Conservation (phyloP, 176 grass and related monocot genomes). For the Zizania latifolia region DNA sequence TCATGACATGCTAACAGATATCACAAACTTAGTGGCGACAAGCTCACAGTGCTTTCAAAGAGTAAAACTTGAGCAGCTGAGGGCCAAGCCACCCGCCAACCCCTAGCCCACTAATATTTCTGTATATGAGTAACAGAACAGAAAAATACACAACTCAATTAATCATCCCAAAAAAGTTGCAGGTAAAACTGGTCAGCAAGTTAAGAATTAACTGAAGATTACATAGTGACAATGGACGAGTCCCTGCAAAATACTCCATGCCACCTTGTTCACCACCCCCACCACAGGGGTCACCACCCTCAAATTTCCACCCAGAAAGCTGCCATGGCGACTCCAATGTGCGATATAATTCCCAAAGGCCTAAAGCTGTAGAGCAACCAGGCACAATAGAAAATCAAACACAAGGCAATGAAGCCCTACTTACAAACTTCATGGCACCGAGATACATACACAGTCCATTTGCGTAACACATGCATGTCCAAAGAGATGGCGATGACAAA, state of each 20-base stretch:
- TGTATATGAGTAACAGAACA: slow-evolving; percentile 34
- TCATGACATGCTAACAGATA: slow-evolving; percentile 6
- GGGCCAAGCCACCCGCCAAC: slow-evolving; percentile 59
- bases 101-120: slow-evolving; percentile 69
- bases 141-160: background rate
- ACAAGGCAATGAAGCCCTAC: background rate
- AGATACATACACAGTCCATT: slow-evolving; percentile 27
- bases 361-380: slow-evolving; percentile 21
- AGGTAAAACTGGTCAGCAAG: slow-evolving; percentile 5
- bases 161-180: slow-evolving; percentile 3
- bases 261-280: slow-evolving; percentile 26
- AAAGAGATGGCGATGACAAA: no score
- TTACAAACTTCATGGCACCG: background rate
- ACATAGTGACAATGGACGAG: slow-evolving; percentile 54
- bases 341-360: slow-evolving; percentile 42
- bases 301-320: slow-evolving; percentile 47
- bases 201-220: slow-evolving; percentile 32
- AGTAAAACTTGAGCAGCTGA: slow-evolving; percentile 58
- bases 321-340: slow-evolving; percentile 36
- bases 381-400: background rate
- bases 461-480: no score
- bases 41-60: slow-evolving; percentile 61
- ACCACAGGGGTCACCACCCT: slow-evolving; percentile 47
- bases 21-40: slow-evolving; percentile 11
- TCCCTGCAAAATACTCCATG: slow-evolving; percentile 57